Percentiles rank a stretch among this genome's conserved stretches.
phyloP scores from a whole-genome alignment of 129 eudicot species.

The Centrapalus pauciflorus region DNA sequence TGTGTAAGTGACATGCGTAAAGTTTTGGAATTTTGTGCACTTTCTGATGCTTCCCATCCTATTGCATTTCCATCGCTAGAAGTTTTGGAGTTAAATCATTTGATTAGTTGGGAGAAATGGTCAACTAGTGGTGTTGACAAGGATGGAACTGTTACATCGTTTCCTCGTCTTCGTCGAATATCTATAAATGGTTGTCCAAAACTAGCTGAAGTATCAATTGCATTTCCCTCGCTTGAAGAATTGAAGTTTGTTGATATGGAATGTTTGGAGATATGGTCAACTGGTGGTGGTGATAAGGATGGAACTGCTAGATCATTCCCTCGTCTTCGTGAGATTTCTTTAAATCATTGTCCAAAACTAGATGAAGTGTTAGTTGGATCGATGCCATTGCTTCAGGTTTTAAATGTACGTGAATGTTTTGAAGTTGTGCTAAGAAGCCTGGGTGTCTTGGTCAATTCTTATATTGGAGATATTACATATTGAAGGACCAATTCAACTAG shows the following conservation, averaged over 20 bases:
- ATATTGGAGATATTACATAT: not conserved
- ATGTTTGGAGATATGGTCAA: slow-evolving; percentile 27
- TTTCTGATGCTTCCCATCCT: not conserved
- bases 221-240: slow-evolving; percentile 28
- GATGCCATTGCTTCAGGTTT: slow-evolving; percentile 1
- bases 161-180: slow-evolving; percentile 13
- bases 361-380: not conserved
- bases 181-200: not conserved
- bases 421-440: not conserved
- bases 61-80: slow-evolving; percentile 31
- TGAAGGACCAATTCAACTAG: slow-evolving; percentile 11
- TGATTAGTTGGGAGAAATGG: slow-evolving; percentile 25
- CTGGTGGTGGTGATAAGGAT: not conserved
- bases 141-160: not conserved
- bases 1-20: slow-evolving; percentile 27
- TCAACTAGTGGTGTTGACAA: slow-evolving; percentile 3
- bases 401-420: not conserved
- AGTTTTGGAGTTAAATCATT: slow-evolving; percentile 5
- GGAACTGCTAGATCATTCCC: not conserved
- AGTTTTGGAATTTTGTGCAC: slow-evolving; percentile 21
- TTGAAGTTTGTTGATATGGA: slow-evolving; percentile 11
- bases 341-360: slow-evolving; percentile 11
- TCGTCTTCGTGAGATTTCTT: not conserved
- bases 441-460: not conserved
- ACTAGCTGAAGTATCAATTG: not conserved